A percentile compares a stretch with the other conserved stretches of the same genome.
Evolutionary conservation across 2,329 filamentous ascomycete genomes (phyloP).

Genomic region (Trichophyton mentagrophytes): DNA sequence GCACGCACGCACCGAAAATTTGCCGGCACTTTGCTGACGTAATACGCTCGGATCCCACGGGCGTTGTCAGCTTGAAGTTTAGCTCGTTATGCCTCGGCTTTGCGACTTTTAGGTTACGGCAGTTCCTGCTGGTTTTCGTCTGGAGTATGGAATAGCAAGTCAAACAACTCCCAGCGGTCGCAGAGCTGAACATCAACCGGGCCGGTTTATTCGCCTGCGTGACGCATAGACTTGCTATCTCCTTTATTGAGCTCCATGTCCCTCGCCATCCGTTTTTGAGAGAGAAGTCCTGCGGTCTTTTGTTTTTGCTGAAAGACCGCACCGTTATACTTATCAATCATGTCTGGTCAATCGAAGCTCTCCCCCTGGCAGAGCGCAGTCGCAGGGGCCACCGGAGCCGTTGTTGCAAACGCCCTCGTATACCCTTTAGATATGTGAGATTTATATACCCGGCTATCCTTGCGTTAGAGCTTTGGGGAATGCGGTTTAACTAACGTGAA

Average conservation of each 20-base stretch:
- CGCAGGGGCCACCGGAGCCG: slow-evolving; percentile 82
- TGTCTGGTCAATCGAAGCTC: slow-evolving; percentile 54
- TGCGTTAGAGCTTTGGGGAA: neutral
- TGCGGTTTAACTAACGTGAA: neutral
- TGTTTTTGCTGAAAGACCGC: neutral
- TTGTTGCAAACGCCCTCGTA: slow-evolving; percentile 86
- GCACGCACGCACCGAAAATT: neutral
- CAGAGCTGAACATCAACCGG: neutral
- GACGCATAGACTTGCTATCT: neutral
- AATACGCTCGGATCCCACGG: neutral
- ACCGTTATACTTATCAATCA: slow-evolving; percentile 16
- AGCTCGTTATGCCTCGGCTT: neutral
- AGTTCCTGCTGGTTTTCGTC: neutral
- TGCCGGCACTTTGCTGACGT: neutral
- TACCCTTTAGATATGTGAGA: slow-evolving; percentile 94
- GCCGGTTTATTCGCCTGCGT: neutral
- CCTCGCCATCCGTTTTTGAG: neutral
- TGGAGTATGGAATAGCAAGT: neutral
- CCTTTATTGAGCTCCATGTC: neutral
- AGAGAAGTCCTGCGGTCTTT: neutral
- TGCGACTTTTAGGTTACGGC: neutral
- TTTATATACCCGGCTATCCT: neutral
- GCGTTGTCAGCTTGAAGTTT: neutral
- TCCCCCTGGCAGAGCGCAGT: slow-evolving; percentile 89
- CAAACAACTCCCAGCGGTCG: neutral